phyloP scores from a whole-genome alignment of 305 asterid genomes.

The Stenogyne calaminthoides region DNA sequence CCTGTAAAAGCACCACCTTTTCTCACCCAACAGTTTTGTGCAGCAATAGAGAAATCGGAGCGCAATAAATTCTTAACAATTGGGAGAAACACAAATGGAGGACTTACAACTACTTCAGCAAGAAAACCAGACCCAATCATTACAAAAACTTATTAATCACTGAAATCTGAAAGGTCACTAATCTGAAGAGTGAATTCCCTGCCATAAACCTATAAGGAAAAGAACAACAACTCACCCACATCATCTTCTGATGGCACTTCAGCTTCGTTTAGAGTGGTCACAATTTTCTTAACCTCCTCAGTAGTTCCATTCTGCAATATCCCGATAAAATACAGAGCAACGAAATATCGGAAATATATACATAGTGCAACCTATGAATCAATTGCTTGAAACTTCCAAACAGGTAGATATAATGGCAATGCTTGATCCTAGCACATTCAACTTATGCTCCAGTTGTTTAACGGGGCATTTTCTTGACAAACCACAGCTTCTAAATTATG shows the following conservation, averaged over 20 bases:
- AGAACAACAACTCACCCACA: neutral
- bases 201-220: no score
- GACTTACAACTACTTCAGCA: conserved; percentile 9
- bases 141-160: neutral
- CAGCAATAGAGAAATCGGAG: conserved; percentile 6
- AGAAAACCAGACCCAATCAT: neutral
- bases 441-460: neutral
- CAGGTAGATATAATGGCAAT: no score
- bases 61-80: conserved; percentile 5
- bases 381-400: no score
- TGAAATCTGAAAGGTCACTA: no score
- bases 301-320: conserved; percentile 8
- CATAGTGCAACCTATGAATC: neutral
- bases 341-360: no score
- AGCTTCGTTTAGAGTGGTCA: conserved; percentile 11
- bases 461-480: neutral
- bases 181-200: no score
- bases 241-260: conserved; percentile 20
- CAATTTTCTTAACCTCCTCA: conserved; percentile 11
- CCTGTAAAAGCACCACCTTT: conserved; percentile 15
- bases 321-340: neutral
- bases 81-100: conserved; percentile 17
- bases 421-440: no score
- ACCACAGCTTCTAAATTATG: neutral
- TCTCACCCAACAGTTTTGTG: conserved; percentile 19